These are phyloP conservation scores for Trebouxia sp. DNA, from an alignment of 139 green algal genomes.

Conservation along the genomic window DNA sequence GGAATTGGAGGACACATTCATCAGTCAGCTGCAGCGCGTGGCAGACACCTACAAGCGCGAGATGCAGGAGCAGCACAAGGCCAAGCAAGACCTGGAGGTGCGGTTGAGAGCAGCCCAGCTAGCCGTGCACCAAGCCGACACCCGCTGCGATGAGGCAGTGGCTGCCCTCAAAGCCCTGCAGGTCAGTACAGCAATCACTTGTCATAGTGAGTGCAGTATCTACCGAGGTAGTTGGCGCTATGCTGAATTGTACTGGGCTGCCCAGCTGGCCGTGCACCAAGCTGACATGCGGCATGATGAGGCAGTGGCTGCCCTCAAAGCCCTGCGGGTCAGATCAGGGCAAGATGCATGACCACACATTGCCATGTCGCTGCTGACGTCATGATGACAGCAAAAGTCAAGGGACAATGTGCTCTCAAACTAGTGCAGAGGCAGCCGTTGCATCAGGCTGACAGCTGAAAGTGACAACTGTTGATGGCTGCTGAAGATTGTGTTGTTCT, in stretches of 20 bases:
- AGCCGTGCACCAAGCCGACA: constrained; percentile 15
- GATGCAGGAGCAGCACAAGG: constrained; percentile 22
- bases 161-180: not conserved
- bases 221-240: too few species aligned
- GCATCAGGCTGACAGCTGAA: constrained; percentile 17
- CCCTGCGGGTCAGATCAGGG: too few species aligned
- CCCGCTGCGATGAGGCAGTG: not conserved
- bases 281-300: not conserved
- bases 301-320: not conserved
- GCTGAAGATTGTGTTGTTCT: too few species aligned
- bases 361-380: too few species aligned
- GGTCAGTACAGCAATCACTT: too few species aligned
- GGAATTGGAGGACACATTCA: constrained; percentile 26
- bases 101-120: constrained; percentile 6
- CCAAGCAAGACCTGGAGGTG: not conserved
- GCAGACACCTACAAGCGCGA: constrained; percentile 28
- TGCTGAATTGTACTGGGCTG: too few species aligned
- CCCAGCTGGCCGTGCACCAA: constrained; percentile 20
- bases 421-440: not conserved
- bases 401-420: too few species aligned
- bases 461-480: too few species aligned
- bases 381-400: too few species aligned
- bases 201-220: too few species aligned
- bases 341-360: too few species aligned
- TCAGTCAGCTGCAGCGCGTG: constrained; percentile 24